Evolutionary conservation across 768 basidiomycete genomes (phyloP).

Genomic region (Lentinus brumalis): DNA sequence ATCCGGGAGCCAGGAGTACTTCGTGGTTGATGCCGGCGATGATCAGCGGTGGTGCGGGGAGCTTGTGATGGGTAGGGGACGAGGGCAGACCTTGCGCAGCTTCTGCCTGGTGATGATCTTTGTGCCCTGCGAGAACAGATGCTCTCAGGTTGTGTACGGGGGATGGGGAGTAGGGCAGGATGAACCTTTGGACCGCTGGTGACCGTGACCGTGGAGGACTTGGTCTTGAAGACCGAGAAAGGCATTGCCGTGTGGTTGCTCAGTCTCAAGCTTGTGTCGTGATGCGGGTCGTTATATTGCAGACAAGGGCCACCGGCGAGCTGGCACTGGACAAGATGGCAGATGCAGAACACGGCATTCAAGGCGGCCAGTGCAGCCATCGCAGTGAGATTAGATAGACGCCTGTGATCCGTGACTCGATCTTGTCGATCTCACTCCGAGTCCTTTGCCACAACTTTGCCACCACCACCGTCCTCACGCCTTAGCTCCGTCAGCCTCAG

Average conservation of each 20-base stretch:
- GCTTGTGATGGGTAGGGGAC: neutral
- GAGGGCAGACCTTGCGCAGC: slow-evolving; percentile 24
- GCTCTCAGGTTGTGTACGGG: neutral
- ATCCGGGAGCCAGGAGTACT: slow-evolving; percentile 92
- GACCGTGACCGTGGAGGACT: slow-evolving; percentile 13
- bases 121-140: slow-evolving; percentile 1
- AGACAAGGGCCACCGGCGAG: too few relatives aligned
- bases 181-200: slow-evolving; percentile 8
- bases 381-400: neutral
- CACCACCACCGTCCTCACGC: neutral
- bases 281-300: too few relatives aligned
- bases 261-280: too few relatives aligned
- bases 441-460: neutral
- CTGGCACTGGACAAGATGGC: too few relatives aligned
- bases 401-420: neutral
- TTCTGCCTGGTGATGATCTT: slow-evolving; percentile 31
- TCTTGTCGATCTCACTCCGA: neutral
- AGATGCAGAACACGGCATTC: too few relatives aligned
- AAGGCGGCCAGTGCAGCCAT: too few relatives aligned
- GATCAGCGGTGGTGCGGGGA: too few relatives aligned
- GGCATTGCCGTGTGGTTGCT: neutral
- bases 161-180: neutral
- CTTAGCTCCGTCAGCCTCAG: neutral
- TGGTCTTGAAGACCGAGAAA: slow-evolving; percentile 11
- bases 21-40: neutral